These are phyloP conservation scores for Westerdykella aurantiaca DNA, from an alignment of 2,329 filamentous ascomycete species.

Conservation along the genomic window DNA sequence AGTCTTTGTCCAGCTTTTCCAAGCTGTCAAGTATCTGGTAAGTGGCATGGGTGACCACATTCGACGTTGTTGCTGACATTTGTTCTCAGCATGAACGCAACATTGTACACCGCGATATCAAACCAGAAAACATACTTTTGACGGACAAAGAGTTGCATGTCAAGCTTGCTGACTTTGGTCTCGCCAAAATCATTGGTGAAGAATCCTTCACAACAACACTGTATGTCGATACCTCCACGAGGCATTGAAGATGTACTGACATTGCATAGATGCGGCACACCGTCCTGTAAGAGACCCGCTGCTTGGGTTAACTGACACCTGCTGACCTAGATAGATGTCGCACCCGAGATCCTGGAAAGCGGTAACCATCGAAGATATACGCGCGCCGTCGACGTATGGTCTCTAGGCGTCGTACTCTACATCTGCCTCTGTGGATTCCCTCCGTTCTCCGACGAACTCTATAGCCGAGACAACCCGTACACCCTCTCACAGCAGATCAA, in stretches of 20 bases:
- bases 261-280: constrained; percentile 67
- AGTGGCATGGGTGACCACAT: constrained; percentile 25
- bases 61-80: not conserved
- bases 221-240: constrained; percentile 39
- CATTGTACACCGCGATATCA: constrained; percentile 96
- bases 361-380: constrained; percentile 81
- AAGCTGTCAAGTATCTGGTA: constrained; percentile 92
- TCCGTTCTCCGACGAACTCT: constrained; percentile 92
- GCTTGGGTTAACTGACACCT: not conserved
- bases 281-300: constrained; percentile 57
- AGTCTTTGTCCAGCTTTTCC: constrained; percentile 85
- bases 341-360: constrained; percentile 87
- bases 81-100: constrained; percentile 77
- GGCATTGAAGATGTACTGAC: constrained; percentile 16
- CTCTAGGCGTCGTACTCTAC: constrained; percentile 93
- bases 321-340: constrained; percentile 58
- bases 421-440: constrained; percentile 96
- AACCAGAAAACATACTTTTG: constrained; percentile 91
- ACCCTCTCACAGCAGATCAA: constrained; percentile 85
- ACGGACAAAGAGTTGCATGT: constrained; percentile 78
- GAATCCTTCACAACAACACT: constrained; percentile 96
- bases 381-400: constrained; percentile 94
- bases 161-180: constrained; percentile 92
- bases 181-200: constrained; percentile 97
- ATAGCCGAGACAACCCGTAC: constrained; percentile 73